phyloP scores from a whole-genome alignment of 2,329 filamentous ascomycete genomes.

The Aspergillus bombycis region DNA sequence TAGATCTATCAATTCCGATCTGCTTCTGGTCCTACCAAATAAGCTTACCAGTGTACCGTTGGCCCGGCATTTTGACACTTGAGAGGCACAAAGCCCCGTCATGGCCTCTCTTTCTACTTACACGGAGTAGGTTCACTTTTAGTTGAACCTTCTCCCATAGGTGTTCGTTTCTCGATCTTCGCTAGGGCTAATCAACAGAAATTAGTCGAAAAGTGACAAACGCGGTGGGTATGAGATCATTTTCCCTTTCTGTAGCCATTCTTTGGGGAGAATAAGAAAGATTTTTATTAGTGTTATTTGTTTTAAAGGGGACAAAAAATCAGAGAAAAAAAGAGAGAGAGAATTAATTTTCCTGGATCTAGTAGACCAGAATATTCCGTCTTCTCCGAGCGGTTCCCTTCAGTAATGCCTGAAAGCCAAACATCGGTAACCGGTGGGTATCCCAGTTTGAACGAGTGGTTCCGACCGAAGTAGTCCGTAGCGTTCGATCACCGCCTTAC shows the following conservation, averaged over 20 bases:
- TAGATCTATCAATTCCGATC: constrained; percentile 18
- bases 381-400: neutral
- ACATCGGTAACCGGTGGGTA: neutral
- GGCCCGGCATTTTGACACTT: constrained; percentile 14
- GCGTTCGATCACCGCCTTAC: constrained; percentile 1
- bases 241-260: neutral
- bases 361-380: too few relatives aligned
- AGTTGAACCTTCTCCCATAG: neutral
- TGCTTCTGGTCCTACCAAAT: constrained; percentile 12
- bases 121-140: neutral
- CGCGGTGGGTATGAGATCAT: neutral
- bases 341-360: too few relatives aligned
- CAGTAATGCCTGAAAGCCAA: neutral
- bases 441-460: neutral
- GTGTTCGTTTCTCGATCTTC: neutral
- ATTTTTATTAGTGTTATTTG: neutral
- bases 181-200: neutral
- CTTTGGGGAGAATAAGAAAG: neutral
- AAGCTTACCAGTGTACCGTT: constrained; percentile 15
- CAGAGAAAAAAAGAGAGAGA: too few relatives aligned
- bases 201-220: neutral
- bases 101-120: neutral
- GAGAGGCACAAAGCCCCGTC: neutral
- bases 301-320: too few relatives aligned
- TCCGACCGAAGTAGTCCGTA: neutral